phyloP scores from a whole-genome alignment of 495 filamentous ascomycete genomes.

The Penicillium ochrochloron region DNA sequence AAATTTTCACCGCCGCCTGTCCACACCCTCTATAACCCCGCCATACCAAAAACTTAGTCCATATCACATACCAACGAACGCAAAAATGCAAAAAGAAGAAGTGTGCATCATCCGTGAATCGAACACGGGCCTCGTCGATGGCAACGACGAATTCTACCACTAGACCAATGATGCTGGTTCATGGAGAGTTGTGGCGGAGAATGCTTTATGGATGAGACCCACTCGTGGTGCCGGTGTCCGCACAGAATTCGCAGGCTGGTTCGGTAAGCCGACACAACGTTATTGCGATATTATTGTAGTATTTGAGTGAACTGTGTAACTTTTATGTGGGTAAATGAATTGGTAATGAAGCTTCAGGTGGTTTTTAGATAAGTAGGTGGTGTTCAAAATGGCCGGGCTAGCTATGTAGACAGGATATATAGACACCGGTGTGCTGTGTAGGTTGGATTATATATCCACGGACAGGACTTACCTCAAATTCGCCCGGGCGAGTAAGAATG shows the following conservation, averaged over 20 bases:
- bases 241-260: not conserved
- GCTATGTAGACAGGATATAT: too few species aligned
- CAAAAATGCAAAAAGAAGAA: constrained; percentile 18
- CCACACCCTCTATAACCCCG: not conserved
- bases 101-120: constrained; percentile 60
- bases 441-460: too few species aligned
- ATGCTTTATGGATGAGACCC: not conserved
- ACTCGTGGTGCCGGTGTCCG: not conserved
- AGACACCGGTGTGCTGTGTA: too few species aligned
- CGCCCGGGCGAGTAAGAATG: too few species aligned
- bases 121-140: constrained; percentile 64
- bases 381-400: too few species aligned
- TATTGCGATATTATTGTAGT: not conserved
- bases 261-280: not conserved
- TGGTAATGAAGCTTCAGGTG: too few species aligned
- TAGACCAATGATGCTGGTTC: constrained; percentile 58
- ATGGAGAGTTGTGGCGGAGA: not conserved
- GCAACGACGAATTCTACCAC: constrained; percentile 65
- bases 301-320: not conserved
- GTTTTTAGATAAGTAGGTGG: too few species aligned
- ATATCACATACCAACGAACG: too few species aligned
- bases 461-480: too few species aligned
- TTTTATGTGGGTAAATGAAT: too few species aligned
- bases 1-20: not conserved
- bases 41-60: not conserved